Conservation (phyloP, 768 basidiomycete genomes). For the Coprinellus micaceus region DNA sequence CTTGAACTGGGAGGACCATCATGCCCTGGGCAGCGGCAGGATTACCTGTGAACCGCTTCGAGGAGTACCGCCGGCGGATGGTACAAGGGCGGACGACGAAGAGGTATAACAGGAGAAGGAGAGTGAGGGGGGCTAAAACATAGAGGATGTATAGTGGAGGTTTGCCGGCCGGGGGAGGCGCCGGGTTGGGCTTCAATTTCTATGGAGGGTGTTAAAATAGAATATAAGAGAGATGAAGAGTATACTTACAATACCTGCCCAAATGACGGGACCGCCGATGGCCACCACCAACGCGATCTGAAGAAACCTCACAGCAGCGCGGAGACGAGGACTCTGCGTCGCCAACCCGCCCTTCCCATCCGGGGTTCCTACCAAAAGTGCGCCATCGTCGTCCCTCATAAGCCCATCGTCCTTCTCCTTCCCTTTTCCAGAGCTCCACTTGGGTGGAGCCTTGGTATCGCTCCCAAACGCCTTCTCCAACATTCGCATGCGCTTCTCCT, state of each 20-base stretch:
- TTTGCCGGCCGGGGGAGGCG: conserved; percentile 53
- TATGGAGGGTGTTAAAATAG: conserved; percentile 21
- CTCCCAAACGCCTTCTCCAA: conserved; percentile 62
- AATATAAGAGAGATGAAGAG: background rate
- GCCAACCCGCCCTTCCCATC: conserved; percentile 55
- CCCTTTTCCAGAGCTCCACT: conserved; percentile 20
- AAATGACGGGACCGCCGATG: conserved; percentile 54
- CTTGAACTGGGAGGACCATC: conserved; percentile 53
- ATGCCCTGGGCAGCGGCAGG: conserved; percentile 39
- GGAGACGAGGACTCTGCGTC: conserved; percentile 60
- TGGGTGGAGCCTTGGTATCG: background rate
- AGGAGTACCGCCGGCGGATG: conserved; percentile 32
- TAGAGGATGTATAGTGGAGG: conserved; percentile 57
- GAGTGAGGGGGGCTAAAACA: conserved; percentile 49
- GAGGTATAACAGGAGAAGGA: conserved; percentile 49
- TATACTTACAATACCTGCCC: conserved; percentile 55
- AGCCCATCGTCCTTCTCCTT: conserved; percentile 23
- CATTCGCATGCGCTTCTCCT: conserved; percentile 69
- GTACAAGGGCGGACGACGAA: conserved; percentile 55
- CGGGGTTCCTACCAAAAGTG: conserved; percentile 54
- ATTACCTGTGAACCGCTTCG: conserved; percentile 17
- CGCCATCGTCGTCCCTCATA: conserved; percentile 42
- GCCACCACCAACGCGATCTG: conserved; percentile 50
- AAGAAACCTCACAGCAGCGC: conserved; percentile 43
- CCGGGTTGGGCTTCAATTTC: conserved; percentile 53